phyloP scores from a whole-genome alignment of 2,329 filamentous ascomycete genomes.

The Zymoseptoria passerinii region DNA sequence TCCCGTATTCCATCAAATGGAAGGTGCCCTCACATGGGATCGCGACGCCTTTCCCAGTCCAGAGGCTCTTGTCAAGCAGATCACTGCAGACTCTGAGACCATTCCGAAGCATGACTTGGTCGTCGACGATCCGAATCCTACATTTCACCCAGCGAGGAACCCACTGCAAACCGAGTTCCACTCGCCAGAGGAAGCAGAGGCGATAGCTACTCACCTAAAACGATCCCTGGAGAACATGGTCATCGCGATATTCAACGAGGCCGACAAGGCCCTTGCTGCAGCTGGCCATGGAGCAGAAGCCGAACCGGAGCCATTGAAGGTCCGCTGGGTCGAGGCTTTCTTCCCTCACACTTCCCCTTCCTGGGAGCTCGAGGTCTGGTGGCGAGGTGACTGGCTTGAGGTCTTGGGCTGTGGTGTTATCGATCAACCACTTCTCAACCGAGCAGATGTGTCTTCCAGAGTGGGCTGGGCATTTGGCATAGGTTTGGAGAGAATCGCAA shows the following conservation, averaged over 20 bases:
- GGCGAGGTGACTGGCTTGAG: conserved; percentile 91
- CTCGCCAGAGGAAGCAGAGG: conserved; percentile 66
- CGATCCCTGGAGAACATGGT: conserved; percentile 82
- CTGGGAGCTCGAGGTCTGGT: conserved; percentile 94
- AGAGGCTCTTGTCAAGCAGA: conserved; percentile 52
- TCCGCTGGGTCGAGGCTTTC: conserved; percentile 94
- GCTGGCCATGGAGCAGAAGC: conserved; percentile 27
- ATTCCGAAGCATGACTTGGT: conserved; percentile 66
- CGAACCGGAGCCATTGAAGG: conserved; percentile 62
- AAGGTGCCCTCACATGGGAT: conserved; percentile 86
- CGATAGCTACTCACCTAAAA: conserved; percentile 79
- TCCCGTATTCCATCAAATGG: conserved; percentile 98
- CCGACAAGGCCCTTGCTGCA: conserved; percentile 54
- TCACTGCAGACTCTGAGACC: conserved; percentile 61
- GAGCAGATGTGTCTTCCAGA: conserved; percentile 65
- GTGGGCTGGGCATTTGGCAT: conserved; percentile 94
- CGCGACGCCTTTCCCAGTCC: conserved; percentile 47
- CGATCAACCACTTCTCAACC: conserved; percentile 69
- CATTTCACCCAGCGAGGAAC: conserved; percentile 69
- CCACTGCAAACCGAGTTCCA: conserved; percentile 70
- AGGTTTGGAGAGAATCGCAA: conserved; percentile 88
- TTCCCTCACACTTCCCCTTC: conserved; percentile 95
- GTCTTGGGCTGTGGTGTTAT: conserved; percentile 88
- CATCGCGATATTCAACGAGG: conserved; percentile 75
- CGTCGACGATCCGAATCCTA: conserved; percentile 77